Conservation (phyloP, 139 green algal genomes). For the Protoeuglena noctilucae region DNA sequence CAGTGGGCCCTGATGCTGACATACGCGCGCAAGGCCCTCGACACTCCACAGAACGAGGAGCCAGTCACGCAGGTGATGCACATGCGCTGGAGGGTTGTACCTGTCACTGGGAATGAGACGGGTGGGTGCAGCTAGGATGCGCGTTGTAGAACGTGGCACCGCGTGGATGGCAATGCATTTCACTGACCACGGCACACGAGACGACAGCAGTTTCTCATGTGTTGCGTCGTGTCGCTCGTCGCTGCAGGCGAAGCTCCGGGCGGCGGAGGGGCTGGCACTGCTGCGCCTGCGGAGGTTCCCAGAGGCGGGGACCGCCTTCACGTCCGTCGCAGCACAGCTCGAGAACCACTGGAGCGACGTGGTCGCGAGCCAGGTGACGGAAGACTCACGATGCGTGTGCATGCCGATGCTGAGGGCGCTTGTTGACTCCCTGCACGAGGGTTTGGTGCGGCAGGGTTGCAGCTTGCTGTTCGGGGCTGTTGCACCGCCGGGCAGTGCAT, state of each 20-base stretch:
- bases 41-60: conserved; percentile 30
- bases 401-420: not conserved
- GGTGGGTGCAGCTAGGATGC: too few species aligned
- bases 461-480: too few species aligned
- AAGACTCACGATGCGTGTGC: not conserved
- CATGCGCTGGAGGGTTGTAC: too few species aligned
- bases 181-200: too few species aligned
- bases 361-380: not conserved
- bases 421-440: not conserved
- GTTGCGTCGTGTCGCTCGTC: not conserved
- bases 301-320: conserved; percentile 47
- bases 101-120: too few species aligned
- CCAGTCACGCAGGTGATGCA: too few species aligned
- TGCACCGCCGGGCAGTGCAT: too few species aligned
- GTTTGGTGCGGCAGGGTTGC: conserved; percentile 18
- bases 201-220: too few species aligned
- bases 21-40: conserved; percentile 73
- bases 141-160: too few species aligned
- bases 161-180: too few species aligned
- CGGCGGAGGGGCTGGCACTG: conserved; percentile 32
- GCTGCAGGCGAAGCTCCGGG: not conserved
- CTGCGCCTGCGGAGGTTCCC: conserved; percentile 59
- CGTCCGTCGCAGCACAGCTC: conserved; percentile 19
- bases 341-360: not conserved
- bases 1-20: conserved; percentile 70